Evolutionary conservation across 2,329 filamentous ascomycete species (phyloP), one percentile per base, ranked within the genome.

Genomic region (Neocatenulostroma microsporum): DNA sequence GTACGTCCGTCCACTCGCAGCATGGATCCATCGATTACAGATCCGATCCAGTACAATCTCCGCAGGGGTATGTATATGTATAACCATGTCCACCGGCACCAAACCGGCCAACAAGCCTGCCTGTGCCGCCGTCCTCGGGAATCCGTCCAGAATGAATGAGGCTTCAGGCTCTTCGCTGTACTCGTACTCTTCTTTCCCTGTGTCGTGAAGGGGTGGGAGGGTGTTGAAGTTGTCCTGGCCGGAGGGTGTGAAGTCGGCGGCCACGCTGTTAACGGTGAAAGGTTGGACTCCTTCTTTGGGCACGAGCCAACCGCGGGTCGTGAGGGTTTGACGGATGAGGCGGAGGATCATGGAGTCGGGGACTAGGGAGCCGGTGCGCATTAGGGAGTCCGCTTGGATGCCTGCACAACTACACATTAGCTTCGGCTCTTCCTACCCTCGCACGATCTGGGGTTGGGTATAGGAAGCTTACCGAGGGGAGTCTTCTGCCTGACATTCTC

Each of bases 131-230:
- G 85, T 98, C 47, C 91, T 82, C 2, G 91, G 91, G 62, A 96
- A 98, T 12, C 91, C 91, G 59, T 98, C 91, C 36, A 98, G 81
- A 46, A 98, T 83, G 61, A 95, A 96, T 1, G 87, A 94, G 7
- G 87, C 86, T 1, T 77, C 68, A 0, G 87, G 83, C 45, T 82
- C 73, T 27, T 91, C 74, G 32, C 80, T 66, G 53, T 67, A 69
- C 20, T 57, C 60, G 55, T 67, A 71, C 21, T 67, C 51, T 5
- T 59, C 49, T 19, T 48, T 45, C 45, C 9, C 5, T 9, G 29
- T n/a, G 17, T 19, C n/a, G 17, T 30, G 26, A 7, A 26, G 50
- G 34, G 32, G 62, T 53, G 35, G 49, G n/a, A 55, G 35, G 17
- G 65, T 66, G 17, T 68, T 62, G 32, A 8, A 33, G 27, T 14